These are phyloP conservation scores for Exophiala viscosa DNA, from an alignment of 2,329 filamentous ascomycete species.

Conservation along the genomic window DNA sequence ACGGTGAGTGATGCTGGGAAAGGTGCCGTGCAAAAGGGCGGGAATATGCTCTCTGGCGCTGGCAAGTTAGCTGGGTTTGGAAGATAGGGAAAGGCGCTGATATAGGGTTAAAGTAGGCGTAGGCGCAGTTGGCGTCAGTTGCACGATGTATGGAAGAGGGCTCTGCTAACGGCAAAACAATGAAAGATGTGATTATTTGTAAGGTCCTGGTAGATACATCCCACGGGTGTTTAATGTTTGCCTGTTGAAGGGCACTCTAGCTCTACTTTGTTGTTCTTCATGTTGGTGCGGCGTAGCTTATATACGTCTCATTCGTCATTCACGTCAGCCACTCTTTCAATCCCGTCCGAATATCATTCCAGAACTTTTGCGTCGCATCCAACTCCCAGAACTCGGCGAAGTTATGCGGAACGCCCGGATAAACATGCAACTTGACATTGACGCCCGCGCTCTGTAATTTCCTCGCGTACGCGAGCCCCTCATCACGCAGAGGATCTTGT, in stretches of 20 bases:
- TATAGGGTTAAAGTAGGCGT: not conserved
- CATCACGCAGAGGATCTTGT: constrained; percentile 51
- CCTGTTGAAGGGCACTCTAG: no score
- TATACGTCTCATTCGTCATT: not conserved
- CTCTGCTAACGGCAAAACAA: no score
- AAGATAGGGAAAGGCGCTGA: not conserved
- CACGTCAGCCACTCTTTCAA: not conserved
- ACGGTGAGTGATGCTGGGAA: constrained; percentile 1
- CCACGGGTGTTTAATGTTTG: no score
- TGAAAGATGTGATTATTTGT: no score
- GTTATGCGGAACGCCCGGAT: constrained; percentile 41
- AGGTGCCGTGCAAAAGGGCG: constrained; percentile 5
- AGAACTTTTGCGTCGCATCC: not conserved
- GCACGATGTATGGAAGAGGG: no score
- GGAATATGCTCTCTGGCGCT: constrained; percentile 6
- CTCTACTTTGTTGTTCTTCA: no score
- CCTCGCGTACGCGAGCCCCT: constrained; percentile 51
- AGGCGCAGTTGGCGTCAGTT: no score
- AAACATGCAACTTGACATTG: constrained; percentile 43
- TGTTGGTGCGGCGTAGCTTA: no score
- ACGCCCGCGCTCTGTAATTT: constrained; percentile 42
- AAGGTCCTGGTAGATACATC: no score
- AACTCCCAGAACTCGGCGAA: constrained; percentile 13
- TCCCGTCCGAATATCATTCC: not conserved
- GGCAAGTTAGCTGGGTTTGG: constrained; percentile 8